A percentile compares a stretch with the other conserved stretches of the same genome.
These are phyloP conservation scores for Malus fusca DNA, from an alignment of 306 rosid species.

Conservation along the genomic window DNA sequence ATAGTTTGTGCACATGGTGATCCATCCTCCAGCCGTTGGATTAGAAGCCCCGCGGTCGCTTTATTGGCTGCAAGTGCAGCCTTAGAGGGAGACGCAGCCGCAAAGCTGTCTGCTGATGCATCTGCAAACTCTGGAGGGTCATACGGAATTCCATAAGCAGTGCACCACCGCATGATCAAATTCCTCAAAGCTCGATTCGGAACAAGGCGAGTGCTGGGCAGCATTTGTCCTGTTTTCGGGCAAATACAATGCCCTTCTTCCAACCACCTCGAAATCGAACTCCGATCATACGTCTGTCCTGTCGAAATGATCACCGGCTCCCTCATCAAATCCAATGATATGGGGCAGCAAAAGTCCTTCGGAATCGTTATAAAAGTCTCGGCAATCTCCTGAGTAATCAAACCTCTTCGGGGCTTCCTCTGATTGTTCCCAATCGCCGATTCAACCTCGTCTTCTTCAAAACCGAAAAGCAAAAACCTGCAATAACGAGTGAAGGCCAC, in stretches of 20 bases:
- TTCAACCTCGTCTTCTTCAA: constrained; percentile 72
- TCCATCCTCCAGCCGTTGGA: constrained; percentile 61
- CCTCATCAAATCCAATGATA: constrained; percentile 77
- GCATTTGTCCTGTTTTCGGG: constrained; percentile 90
- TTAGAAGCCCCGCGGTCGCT: constrained; percentile 64
- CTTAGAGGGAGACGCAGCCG: constrained; percentile 55
- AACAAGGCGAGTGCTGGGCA: constrained; percentile 51
- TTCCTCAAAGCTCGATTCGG: constrained; percentile 75
- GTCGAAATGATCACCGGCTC: constrained; percentile 85
- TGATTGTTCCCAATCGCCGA: constrained; percentile 22
- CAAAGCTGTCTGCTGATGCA: constrained; percentile 36
- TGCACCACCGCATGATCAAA: constrained; percentile 78
- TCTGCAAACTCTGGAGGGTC: constrained; percentile 57
- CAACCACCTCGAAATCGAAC: constrained; percentile 81
- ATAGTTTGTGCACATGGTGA: constrained; percentile 51
- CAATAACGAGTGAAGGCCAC: constrained; percentile 80
- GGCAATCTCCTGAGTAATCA: constrained; percentile 63
- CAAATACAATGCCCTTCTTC: constrained; percentile 91
- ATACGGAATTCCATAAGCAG: constrained; percentile 68
- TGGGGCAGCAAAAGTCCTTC: constrained; percentile 78
- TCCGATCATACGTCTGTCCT: constrained; percentile 82
- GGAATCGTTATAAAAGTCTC: constrained; percentile 72
- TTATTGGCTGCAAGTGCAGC: constrained; percentile 72
- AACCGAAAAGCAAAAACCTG: constrained; percentile 80
- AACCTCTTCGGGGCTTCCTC: constrained; percentile 46